Evolutionary conservation across 176 grass and related monocot species (phyloP).

Genomic region (bread wheat (Triticum aestivum)): IWGSC_CS_RefSeq_v2.1 NC_057807.1:251798628-251799127

Average conservation of each 20-base stretch:
- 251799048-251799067: neutral
- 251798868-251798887: neutral
- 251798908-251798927: neutral
- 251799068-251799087: neutral
- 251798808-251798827: neutral
- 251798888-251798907: neutral
- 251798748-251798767: neutral
- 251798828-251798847: neutral
- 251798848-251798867: neutral
- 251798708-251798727: neutral
- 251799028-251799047: neutral
- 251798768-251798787: too few relatives aligned
- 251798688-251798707: neutral
- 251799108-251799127: neutral
- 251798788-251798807: too few relatives aligned
- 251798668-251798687: neutral
- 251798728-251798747: neutral
- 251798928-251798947: neutral
- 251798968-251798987: neutral
- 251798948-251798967: neutral
- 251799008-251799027: neutral
- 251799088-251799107: neutral
- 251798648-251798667: neutral
- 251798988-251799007: neutral
- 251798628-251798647: slow-evolving; percentile 4